These are phyloP conservation scores for Naganishia vaughanmartiniae DNA, from an alignment of 768 basidiomycete genomes.

Conservation along the genomic window DNA sequence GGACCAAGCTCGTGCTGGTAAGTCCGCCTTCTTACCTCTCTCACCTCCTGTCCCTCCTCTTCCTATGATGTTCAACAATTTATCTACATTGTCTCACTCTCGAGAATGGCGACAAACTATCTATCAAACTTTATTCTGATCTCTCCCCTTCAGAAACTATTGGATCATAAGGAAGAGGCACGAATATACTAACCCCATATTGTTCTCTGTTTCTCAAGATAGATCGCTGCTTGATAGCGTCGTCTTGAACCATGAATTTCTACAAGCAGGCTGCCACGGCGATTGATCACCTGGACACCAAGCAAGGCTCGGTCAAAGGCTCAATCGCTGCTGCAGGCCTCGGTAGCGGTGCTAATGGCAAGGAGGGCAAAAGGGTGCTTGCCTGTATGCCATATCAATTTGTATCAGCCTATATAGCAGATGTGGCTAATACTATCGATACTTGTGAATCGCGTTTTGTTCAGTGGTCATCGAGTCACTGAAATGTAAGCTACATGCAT, in stretches of 20 bases:
- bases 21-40: conserved; percentile 1
- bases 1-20: not conserved
- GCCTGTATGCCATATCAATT: conserved; percentile 38
- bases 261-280: conserved; percentile 84
- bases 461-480: conserved; percentile 84
- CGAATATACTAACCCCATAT: not conserved
- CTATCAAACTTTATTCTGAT: conserved; percentile 34
- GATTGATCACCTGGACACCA: conserved; percentile 79
- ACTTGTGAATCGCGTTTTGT: conserved; percentile 20
- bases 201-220: not conserved
- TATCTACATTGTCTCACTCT: conserved; percentile 52
- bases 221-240: not conserved
- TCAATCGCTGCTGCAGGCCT: conserved; percentile 61
- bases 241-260: conserved; percentile 71
- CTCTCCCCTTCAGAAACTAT: conserved; percentile 7
- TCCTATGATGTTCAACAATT: conserved; percentile 40
- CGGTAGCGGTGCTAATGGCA: conserved; percentile 31
- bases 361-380: conserved; percentile 48
- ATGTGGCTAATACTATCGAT: conserved; percentile 62
- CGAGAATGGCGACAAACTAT: conserved; percentile 37
- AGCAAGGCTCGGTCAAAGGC: conserved; percentile 89
- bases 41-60: conserved; percentile 11
- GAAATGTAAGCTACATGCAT: conserved; percentile 65
- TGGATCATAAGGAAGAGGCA: not conserved
- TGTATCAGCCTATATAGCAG: conserved; percentile 7